phyloP scores from a whole-genome alignment of 2,329 filamentous ascomycete genomes.

The Echinosphaeria canescens region DNA sequence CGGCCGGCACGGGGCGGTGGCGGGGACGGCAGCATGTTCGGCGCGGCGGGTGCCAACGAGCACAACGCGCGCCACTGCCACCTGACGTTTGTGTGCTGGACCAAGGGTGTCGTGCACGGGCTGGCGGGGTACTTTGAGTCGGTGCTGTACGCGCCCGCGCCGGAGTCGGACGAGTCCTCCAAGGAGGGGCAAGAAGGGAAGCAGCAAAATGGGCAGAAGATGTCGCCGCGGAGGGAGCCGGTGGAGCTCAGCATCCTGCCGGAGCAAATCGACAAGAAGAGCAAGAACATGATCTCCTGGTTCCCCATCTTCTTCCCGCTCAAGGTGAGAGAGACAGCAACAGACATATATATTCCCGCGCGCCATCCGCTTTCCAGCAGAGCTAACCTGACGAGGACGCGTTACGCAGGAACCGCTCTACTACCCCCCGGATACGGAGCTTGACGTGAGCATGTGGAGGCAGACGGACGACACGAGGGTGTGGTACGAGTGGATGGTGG shows the following conservation, averaged over 20 bases:
- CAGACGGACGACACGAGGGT: conserved; percentile 90
- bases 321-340: too few relatives aligned
- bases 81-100: conserved; percentile 54
- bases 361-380: too few relatives aligned
- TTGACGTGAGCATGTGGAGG: conserved; percentile 88
- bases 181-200: too few relatives aligned
- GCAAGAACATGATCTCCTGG: conserved; percentile 97
- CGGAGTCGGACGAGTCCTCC: too few relatives aligned
- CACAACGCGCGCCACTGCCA: conserved; percentile 74
- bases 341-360: too few relatives aligned
- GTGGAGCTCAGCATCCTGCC: conserved; percentile 88
- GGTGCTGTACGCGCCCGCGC: conserved; percentile 52
- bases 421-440: conserved; percentile 63
- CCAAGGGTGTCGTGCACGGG: conserved; percentile 73
- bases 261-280: conserved; percentile 78
- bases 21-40: conserved; percentile 53
- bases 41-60: conserved; percentile 66
- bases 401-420: conserved; percentile 54
- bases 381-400: too few relatives aligned
- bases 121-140: conserved; percentile 92
- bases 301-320: conserved; percentile 97
- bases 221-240: too few relatives aligned
- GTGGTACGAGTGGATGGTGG: conserved; percentile 97
- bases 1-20: conserved; percentile 40
- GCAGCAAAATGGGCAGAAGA: too few relatives aligned